Evolutionary conservation across 2,329 filamentous ascomycete species (phyloP), one percentile per base, ranked within the genome.

Genomic region (Epichloe uncinata): DNA sequence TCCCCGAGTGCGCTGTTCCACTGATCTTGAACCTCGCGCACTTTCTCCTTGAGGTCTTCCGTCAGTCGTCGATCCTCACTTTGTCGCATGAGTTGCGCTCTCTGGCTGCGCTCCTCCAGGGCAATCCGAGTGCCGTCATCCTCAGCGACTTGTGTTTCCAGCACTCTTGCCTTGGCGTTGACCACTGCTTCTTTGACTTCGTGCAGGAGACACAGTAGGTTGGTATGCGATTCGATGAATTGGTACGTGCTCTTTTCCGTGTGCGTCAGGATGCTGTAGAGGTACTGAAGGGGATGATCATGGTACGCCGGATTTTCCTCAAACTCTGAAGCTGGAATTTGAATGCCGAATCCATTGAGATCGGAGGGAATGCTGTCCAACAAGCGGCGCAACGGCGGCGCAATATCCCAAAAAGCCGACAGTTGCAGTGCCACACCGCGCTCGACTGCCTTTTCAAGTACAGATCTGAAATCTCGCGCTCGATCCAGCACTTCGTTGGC

Each of bases 361-460:
- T 74, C 67, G 1, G 68, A 63, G 0, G 89, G 90, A 20, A 96
- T 82, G 59, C 85, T 85, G 52, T 95, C 86, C 11, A 95, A 76
- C 44, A 97, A 73, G 15, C 82, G 76, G 26, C 84, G 75, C 0
- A 98, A 75, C 3, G 83, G 81, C 3, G 93, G 93, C 1, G 90
- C 91, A 59, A 97, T 95, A 62, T 98, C 93, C 93, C 93, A 98
- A 65, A 97, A 98, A 0, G 91, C 90, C 9, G 85, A 90, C 2
- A 96, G 77, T 67, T 97, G 93, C 50, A 88, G 79, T 63, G 96
- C 89, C 11, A 97, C 88, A 15, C 91, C 93, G 9, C 87, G 82
- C 18, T 82, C 81, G 20, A 95, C 90, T 50, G 93, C 93, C 57
- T 82, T 77, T 63, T 95, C 88, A 33, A 96, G 80, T 6, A 93